phyloP scores from a whole-genome alignment of 805 yeast species.

The Teunomyces stri region DNA sequence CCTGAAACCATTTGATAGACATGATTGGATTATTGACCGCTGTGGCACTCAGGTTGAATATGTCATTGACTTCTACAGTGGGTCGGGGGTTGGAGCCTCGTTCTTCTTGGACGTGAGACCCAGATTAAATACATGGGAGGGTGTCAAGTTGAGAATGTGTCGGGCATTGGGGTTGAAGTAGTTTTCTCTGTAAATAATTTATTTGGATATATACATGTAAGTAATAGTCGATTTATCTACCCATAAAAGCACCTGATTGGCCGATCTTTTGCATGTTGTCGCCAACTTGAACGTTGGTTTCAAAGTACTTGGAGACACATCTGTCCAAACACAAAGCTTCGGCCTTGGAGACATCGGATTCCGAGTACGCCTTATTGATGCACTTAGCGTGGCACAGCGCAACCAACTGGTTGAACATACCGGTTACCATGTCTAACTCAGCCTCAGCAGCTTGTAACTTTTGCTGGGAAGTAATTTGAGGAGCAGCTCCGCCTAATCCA shows the following conservation, averaged over 20 bases:
- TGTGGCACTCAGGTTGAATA: slow-evolving; percentile 84
- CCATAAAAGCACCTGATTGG: slow-evolving; percentile 47
- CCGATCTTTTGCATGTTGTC: slow-evolving; percentile 58
- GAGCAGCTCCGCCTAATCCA: slow-evolving; percentile 75
- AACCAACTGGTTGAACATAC: slow-evolving; percentile 90
- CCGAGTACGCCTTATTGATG: slow-evolving; percentile 61
- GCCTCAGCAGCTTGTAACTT: slow-evolving; percentile 91
- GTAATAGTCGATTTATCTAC: slow-evolving; percentile 27
- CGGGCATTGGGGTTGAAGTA: slow-evolving; percentile 52
- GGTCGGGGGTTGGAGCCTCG: slow-evolving; percentile 40
- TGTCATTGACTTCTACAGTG: slow-evolving; percentile 84
- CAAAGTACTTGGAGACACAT: slow-evolving; percentile 94
- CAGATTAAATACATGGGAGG: slow-evolving; percentile 78
- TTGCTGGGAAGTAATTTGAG: slow-evolving; percentile 70
- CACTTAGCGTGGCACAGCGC: slow-evolving; percentile 89
- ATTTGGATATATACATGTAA: slow-evolving; percentile 4
- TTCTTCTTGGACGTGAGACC: slow-evolving; percentile 91
- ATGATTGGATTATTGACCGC: slow-evolving; percentile 87
- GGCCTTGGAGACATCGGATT: slow-evolving; percentile 71
- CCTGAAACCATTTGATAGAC: slow-evolving; percentile 88
- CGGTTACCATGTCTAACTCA: slow-evolving; percentile 95
- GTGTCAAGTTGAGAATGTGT: slow-evolving; percentile 63
- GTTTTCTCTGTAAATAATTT: slow-evolving; percentile 6
- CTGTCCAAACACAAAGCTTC: slow-evolving; percentile 90
- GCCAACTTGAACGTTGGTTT: slow-evolving; percentile 91